phyloP scores from a whole-genome alignment of 495 filamentous ascomycete genomes.

The Talaromyces ruber region DNA sequence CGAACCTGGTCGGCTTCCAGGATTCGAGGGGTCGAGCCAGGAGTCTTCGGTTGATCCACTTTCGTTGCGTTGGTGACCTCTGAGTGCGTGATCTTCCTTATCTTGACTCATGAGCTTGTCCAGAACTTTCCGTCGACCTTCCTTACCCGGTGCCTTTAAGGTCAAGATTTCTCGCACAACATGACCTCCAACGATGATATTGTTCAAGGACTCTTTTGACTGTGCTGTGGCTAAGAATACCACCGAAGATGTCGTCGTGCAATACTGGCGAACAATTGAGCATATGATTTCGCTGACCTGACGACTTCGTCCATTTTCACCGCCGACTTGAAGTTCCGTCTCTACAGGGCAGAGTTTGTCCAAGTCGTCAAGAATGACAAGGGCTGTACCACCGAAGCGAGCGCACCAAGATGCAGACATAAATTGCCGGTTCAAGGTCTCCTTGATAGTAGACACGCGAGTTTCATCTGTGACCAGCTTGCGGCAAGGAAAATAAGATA shows the following conservation, averaged over 20 bases:
- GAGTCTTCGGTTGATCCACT: constrained; percentile 42
- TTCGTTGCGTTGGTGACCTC: constrained; percentile 28
- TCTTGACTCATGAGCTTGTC: constrained; percentile 50
- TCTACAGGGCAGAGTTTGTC: constrained; percentile 88
- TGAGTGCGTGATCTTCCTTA: constrained; percentile 23
- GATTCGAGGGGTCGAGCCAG: constrained; percentile 63
- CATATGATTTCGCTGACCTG: constrained; percentile 89
- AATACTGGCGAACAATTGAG: constrained; percentile 74
- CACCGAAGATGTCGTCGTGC: constrained; percentile 63
- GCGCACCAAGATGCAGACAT: constrained; percentile 86
- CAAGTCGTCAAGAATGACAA: constrained; percentile 87
- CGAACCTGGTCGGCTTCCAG: constrained; percentile 35
- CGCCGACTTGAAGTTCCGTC: constrained; percentile 84
- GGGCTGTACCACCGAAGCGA: constrained; percentile 66
- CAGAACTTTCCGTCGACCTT: constrained; percentile 72
- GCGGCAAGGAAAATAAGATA: constrained; percentile 72
- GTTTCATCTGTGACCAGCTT: constrained; percentile 83
- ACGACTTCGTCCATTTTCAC: constrained; percentile 81
- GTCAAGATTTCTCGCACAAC: constrained; percentile 75
- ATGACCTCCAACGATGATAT: constrained; percentile 69
- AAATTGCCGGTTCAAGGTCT: constrained; percentile 73
- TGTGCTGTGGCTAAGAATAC: constrained; percentile 87
- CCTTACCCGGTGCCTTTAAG: constrained; percentile 84
- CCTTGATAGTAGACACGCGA: constrained; percentile 81
- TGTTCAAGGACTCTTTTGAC: constrained; percentile 80